Conservation (phyloP, 2,329 filamentous ascomycete species). For the Microcera coccophila region DNA sequence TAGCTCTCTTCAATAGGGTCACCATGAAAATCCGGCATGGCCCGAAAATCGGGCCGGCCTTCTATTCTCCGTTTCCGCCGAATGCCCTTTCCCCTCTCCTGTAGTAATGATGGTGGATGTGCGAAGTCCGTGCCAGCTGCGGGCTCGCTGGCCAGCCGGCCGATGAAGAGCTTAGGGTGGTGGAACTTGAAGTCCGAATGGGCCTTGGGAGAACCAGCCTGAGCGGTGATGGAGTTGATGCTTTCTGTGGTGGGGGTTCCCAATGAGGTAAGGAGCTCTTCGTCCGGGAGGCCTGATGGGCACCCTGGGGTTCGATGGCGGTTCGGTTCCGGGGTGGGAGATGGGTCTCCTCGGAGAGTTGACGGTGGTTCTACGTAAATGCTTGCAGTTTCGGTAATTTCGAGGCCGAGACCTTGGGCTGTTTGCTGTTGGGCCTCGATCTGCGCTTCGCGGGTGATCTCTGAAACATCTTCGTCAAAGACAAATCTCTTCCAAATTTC, state of each 20-base stretch:
- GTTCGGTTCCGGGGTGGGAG: background rate
- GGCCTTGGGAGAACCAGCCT: slow-evolving; percentile 14
- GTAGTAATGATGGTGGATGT: slow-evolving; percentile 4
- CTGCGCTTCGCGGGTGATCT: slow-evolving; percentile 18
- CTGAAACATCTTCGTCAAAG: slow-evolving; percentile 19
- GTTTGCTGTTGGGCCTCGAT: slow-evolving; percentile 21
- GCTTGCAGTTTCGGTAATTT: slow-evolving; percentile 8
- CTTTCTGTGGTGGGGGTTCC: slow-evolving; percentile 6
- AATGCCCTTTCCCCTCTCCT: slow-evolving; percentile 10
- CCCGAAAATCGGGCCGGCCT: slow-evolving; percentile 32
- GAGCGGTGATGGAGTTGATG: slow-evolving; percentile 12
- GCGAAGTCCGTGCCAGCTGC: slow-evolving; percentile 1
- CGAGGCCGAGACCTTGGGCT: slow-evolving; percentile 9
- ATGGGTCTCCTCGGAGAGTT: slow-evolving; percentile 9
- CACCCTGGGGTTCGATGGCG: background rate
- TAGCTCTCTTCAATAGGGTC: slow-evolving; percentile 33
- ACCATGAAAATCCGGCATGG: slow-evolving; percentile 30
- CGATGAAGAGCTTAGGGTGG: slow-evolving; percentile 32
- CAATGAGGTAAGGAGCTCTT: slow-evolving; percentile 4
- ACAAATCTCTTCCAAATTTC: slow-evolving; percentile 30
- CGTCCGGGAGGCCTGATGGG: background rate
- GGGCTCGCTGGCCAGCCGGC: slow-evolving; percentile 22
- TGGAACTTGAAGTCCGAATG: slow-evolving; percentile 23
- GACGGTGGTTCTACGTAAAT: slow-evolving; percentile 19
- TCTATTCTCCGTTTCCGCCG: slow-evolving; percentile 18